phyloP scores from a whole-genome alignment of 108 stramenopile genomes.

The Tribonema minus region DNA sequence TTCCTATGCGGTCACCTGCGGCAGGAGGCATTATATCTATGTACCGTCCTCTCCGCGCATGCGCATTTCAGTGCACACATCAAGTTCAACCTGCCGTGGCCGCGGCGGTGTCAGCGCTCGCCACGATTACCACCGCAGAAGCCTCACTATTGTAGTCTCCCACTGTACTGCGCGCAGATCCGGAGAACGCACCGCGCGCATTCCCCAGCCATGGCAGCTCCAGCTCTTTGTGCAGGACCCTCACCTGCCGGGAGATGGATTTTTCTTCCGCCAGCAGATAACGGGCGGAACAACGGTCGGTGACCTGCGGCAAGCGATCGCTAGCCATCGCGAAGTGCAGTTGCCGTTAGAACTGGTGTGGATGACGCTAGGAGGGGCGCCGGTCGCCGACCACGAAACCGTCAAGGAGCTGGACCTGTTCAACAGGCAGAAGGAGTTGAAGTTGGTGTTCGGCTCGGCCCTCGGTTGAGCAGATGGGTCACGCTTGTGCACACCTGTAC shows the following conservation, averaged over 20 bases:
- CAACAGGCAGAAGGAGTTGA: constrained; percentile 8
- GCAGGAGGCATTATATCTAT: too few relatives aligned
- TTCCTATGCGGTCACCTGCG: too few relatives aligned
- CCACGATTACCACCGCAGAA: too few relatives aligned
- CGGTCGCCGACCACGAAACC: not conserved
- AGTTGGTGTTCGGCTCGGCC: not conserved
- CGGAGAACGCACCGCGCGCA: constrained; percentile 1
- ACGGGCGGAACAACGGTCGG: not conserved
- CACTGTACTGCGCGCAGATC: too few relatives aligned
- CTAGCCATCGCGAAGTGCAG: not conserved
- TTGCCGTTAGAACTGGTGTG: not conserved
- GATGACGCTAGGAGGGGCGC: not conserved
- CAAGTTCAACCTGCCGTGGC: too few relatives aligned
- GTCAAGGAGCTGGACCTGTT: constrained; percentile 7
- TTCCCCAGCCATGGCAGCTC: constrained; percentile 7
- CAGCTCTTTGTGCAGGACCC: constrained; percentile 4
- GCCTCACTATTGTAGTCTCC: too few relatives aligned
- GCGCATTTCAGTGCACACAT: too few relatives aligned
- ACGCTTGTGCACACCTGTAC: too few relatives aligned
- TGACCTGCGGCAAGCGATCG: constrained; percentile 4
- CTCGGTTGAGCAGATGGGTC: too few relatives aligned
- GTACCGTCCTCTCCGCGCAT: too few relatives aligned
- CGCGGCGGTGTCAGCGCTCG: too few relatives aligned
- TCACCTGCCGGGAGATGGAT: not conserved
- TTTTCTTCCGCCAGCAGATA: constrained; percentile 6